A percentile compares a stretch with the other conserved stretches of the same genome.
Evolutionary conservation across 768 basidiomycete genomes (phyloP).

Genomic region (Sporobolomyces phaffii): DNA sequence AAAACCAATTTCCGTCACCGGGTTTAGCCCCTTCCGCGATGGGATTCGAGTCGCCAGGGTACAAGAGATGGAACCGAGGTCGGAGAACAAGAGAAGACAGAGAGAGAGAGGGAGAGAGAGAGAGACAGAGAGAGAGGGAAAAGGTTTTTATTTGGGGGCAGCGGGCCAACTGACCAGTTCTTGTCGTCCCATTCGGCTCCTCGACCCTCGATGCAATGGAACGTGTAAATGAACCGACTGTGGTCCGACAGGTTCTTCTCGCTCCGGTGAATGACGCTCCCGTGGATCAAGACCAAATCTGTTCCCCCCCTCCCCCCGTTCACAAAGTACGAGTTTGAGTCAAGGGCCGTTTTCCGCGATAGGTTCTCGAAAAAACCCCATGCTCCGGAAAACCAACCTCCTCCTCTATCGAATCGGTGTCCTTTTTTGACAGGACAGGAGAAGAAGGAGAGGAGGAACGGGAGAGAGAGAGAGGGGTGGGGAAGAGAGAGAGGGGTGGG

Average conservation of each 20-base stretch:
- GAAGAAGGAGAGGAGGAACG: too few relatives aligned
- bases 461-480: too few relatives aligned
- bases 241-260: slow-evolving; percentile 72
- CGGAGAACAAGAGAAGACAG: neutral
- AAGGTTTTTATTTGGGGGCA: neutral
- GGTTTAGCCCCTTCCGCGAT: too few relatives aligned
- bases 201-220: slow-evolving; percentile 36
- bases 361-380: too few relatives aligned
- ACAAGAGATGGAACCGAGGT: too few relatives aligned
- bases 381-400: too few relatives aligned
- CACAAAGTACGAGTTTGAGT: too few relatives aligned
- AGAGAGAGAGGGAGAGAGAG: neutral
- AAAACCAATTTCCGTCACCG: too few relatives aligned
- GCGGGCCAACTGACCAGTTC: slow-evolving; percentile 13
- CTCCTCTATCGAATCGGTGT: too few relatives aligned
- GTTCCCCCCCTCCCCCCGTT: slow-evolving; percentile 46
- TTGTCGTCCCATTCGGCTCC: slow-evolving; percentile 17
- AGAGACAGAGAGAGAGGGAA: neutral
- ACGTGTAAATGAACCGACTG: slow-evolving; percentile 80
- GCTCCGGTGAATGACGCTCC: slow-evolving; percentile 83
- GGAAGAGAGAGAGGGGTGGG: too few relatives aligned
- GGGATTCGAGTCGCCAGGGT: too few relatives aligned
- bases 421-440: neutral
- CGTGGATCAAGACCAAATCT: slow-evolving; percentile 89
- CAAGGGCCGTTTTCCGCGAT: too few relatives aligned